These are phyloP conservation scores for Diaporthe amygdali DNA, from an alignment of 2,329 filamentous ascomycete species.

Conservation along the genomic window DNA sequence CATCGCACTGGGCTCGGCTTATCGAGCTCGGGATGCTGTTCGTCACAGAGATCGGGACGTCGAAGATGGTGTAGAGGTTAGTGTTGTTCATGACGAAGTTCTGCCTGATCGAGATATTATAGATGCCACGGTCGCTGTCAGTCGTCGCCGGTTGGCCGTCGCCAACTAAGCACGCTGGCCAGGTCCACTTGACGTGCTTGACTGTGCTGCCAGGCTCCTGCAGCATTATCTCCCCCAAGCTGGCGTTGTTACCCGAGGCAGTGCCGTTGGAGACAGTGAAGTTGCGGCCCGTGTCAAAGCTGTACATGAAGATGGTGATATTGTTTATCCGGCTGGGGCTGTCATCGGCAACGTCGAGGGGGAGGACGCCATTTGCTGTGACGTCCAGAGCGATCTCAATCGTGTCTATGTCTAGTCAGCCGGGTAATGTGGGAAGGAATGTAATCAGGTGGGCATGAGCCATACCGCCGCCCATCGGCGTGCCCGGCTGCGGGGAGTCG, in stretches of 20 bases:
- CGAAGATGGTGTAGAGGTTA: slow-evolving; percentile 73
- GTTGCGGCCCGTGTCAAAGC: slow-evolving; percentile 66
- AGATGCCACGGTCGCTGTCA: slow-evolving; percentile 61
- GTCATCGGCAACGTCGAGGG: slow-evolving; percentile 59
- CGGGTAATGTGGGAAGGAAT: neutral
- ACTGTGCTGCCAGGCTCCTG: slow-evolving; percentile 72
- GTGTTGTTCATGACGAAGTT: slow-evolving; percentile 69
- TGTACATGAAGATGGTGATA: slow-evolving; percentile 71
- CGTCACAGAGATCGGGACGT: slow-evolving; percentile 71
- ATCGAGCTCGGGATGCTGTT: slow-evolving; percentile 60
- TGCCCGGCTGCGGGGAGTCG: slow-evolving; percentile 69
- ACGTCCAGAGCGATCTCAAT: slow-evolving; percentile 73
- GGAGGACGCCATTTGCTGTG: slow-evolving; percentile 67
- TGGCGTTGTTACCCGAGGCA: slow-evolving; percentile 54
- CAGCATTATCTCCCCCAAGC: slow-evolving; percentile 65
- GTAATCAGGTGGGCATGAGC: slow-evolving; percentile 19
- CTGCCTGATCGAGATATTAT: slow-evolving; percentile 77
- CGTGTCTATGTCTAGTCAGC: slow-evolving; percentile 46
- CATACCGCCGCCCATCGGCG: slow-evolving; percentile 67
- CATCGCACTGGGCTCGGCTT: slow-evolving; percentile 53
- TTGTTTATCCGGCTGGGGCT: slow-evolving; percentile 64
- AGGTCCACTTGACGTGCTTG: slow-evolving; percentile 75
- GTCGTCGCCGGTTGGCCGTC: slow-evolving; percentile 53
- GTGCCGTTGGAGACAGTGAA: slow-evolving; percentile 73
- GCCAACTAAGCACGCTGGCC: slow-evolving; percentile 72